Evolutionary conservation across 768 basidiomycete species (phyloP).

Genomic region (Leccinum ochraceum): DNA sequence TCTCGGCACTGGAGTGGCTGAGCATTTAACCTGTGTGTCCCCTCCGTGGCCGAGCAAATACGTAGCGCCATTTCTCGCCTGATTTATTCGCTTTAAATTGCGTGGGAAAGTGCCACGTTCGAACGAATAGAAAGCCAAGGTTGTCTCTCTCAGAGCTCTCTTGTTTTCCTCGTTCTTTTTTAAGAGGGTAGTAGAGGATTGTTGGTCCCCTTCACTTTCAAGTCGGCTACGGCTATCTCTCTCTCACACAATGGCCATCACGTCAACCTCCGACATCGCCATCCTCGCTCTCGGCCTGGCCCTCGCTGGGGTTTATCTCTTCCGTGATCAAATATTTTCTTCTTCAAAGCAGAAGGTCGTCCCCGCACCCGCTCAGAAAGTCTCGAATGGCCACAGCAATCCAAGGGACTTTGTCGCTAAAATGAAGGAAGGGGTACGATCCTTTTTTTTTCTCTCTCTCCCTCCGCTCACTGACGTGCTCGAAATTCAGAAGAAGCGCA

Average conservation of each 20-base stretch:
- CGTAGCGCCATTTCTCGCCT: no score
- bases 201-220: not conserved
- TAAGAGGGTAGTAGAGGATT: not conserved
- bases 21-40: no score
- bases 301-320: constrained; percentile 78
- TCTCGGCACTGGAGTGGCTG: no score
- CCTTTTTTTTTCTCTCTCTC: not conserved
- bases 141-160: constrained; percentile 9
- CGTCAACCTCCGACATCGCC: constrained; percentile 69
- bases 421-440: constrained; percentile 87
- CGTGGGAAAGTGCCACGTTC: constrained; percentile 43
- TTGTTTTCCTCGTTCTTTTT: constrained; percentile 15
- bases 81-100: constrained; percentile 10
- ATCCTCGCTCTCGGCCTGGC: constrained; percentile 74
- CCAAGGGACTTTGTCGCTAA: constrained; percentile 94
- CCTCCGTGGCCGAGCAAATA: no score
- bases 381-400: constrained; percentile 70
- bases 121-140: constrained; percentile 24
- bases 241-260: constrained; percentile 50
- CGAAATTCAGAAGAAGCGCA: constrained; percentile 80
- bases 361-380: constrained; percentile 45
- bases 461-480: constrained; percentile 5
- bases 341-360: constrained; percentile 61
- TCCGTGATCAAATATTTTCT: constrained; percentile 77
- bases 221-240: not conserved